Evolutionary conservation across 2,329 filamentous ascomycete species (phyloP), one percentile per base, ranked within the genome.

Genomic region (Hawksworthiomyces lignivorus): DNA sequence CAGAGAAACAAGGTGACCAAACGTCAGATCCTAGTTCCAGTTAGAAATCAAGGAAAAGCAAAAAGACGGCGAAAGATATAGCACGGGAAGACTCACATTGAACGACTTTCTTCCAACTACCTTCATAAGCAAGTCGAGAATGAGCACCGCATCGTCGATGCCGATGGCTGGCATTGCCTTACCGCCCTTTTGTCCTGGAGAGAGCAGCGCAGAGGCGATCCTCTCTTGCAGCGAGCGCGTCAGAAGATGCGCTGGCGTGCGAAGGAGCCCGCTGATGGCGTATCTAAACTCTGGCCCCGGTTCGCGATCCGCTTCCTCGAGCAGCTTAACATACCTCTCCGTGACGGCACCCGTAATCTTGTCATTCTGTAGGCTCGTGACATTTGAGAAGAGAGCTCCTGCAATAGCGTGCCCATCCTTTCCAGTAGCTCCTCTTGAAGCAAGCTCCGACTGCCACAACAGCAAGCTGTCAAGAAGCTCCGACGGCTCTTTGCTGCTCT

Each of bases 31-130:
- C 48, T 60, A 42, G 7, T 7, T 7, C 4, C 52, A 4, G 36
- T 20, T 50, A 12, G 32, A 42, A 44, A 54, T n/a, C n/a, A n/a
- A n/a, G n/a, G 44, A 36, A 40, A 29, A 12, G 33, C 24, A 19
- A 26, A 7, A 14, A 36, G 4, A 7, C 3, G 8, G 24, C 19
- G 9, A 8, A 14, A 4, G 8, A 24, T 7, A 27, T 3, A 17
- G 17, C 7, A 17, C 5, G 7, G 22, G 27, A 18, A 12, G 31
- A 43, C 42, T 17, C 18, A 44, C 42, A 17, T 15, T 39, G 43
- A 73, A 73, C 0, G 70, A 73, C 1, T 72, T 64, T n/a, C 64
- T 62, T 5, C 57, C 54, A 65, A 75, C 72, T 19, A 75, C 55
- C 50, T 71, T 75, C 3, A 64, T 54, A 48, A 68, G 63, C 36